Percentiles rank a stretch among this genome's conserved stretches.
These are phyloP conservation scores for Trametes villosa DNA, from an alignment of 768 basidiomycete species.

Conservation along the genomic window DNA sequence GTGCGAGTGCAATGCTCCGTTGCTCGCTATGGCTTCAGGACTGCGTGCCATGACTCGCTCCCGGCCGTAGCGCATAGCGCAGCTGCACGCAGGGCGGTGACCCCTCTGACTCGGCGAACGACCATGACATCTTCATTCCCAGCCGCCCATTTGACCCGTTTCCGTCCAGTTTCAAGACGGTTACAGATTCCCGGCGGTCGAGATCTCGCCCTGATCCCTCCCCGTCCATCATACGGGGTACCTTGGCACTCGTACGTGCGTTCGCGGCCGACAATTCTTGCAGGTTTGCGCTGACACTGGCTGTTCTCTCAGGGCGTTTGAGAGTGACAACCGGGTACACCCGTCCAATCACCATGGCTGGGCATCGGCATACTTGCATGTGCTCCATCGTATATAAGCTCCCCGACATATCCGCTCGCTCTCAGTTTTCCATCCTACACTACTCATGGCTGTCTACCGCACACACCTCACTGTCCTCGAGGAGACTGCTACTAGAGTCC, in stretches of 20 bases:
- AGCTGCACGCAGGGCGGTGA: slow-evolving; percentile 9
- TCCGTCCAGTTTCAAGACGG: slow-evolving; percentile 13
- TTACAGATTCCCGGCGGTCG: slow-evolving; percentile 6
- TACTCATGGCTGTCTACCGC: slow-evolving; percentile 28
- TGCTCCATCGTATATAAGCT: slow-evolving; percentile 17
- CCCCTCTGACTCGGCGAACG: slow-evolving; percentile 22
- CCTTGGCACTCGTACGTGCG: slow-evolving; percentile 10
- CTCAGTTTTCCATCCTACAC: slow-evolving; percentile 15
- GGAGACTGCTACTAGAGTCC: slow-evolving; percentile 52
- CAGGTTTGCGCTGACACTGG: slow-evolving; percentile 20
- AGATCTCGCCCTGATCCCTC: slow-evolving; percentile 16
- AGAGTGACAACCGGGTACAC: slow-evolving; percentile 22
- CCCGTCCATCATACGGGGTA: slow-evolving; percentile 12
- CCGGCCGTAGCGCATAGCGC: neutral
- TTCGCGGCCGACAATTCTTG: slow-evolving; percentile 5
- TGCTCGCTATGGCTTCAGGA: neutral
- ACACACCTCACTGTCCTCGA: slow-evolving; percentile 68
- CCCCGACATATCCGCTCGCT: slow-evolving; percentile 1
- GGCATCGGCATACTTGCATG: slow-evolving; percentile 20
- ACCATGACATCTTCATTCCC: slow-evolving; percentile 14
- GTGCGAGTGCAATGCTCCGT: slow-evolving; percentile 12
- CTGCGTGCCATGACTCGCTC: slow-evolving; percentile 14
- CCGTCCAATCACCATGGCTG: slow-evolving; percentile 25
- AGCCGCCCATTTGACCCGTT: slow-evolving; percentile 6
- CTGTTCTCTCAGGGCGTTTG: slow-evolving; percentile 22